Base-by-base conservation (phyloP, 129 eudicot species). In the Chrysanthemum makinoi region DNA sequence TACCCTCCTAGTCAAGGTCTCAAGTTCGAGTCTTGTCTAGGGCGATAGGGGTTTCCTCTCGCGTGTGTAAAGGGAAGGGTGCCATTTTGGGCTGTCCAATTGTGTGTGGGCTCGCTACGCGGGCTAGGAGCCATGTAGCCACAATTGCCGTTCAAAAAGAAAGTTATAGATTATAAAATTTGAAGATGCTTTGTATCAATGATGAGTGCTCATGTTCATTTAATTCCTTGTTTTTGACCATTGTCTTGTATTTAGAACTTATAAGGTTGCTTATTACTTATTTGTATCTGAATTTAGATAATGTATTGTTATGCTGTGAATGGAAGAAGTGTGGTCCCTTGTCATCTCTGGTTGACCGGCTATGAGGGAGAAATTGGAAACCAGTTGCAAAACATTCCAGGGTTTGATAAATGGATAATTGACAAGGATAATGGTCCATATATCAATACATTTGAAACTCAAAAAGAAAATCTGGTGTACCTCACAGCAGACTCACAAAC, bases 401-500 rank as follows among this genome's bases (percentile, higher is more conserved):
- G 99, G 65, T 90, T 78, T 67, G 96, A 90, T 48, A 94, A 86
- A 70, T 94, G 99, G 99, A 75, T 86, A 56, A 88, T 94, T 2
- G 99, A 90, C 58, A 94, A 90, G 65, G 96, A 94, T 66, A 67
- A 16, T 13, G 70, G 72, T 61, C 84, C 99, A n/a, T 94, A 94
- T 72, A 77, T 94, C 54, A 85, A 83, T 80, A 86, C 97, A 18
- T 86, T 94, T 66, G 81, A 80, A 79, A 76, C 75, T 66, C 91
- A 81, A 59, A 94, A 86, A 80, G 99, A 90, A 73, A 56, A 83
- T 73, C 77, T 94, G 76, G 97, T 94, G 51, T 94, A 94, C 77
- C 82, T 94, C 22, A 90, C 97, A 19, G 99, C 99, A 55, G 99
- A 94, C 79, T 88, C 99, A 3, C 97, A 90, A 83, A 86, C 83